A percentile compares a stretch with the other conserved stretches of the same genome.
These are phyloP conservation scores for Lactarius tabidus DNA, from an alignment of 768 basidiomycete genomes.

Conservation along the genomic window DNA sequence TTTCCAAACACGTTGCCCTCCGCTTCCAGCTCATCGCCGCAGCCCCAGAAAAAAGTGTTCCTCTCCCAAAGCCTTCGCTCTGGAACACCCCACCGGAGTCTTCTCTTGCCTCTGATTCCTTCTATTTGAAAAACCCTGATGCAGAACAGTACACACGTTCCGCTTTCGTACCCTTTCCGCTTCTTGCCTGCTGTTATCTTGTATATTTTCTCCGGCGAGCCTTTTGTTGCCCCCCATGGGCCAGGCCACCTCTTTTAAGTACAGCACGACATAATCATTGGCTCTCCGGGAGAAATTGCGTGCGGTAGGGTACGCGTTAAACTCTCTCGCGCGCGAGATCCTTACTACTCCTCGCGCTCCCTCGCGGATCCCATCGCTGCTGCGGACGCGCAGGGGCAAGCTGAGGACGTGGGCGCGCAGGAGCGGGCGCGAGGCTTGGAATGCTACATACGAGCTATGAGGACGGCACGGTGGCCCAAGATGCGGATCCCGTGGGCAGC, in stretches of 20 bases:
- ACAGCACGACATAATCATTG: constrained; percentile 44
- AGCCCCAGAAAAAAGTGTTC: constrained; percentile 25
- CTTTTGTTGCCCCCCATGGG: constrained; percentile 5
- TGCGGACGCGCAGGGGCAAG: constrained; percentile 17
- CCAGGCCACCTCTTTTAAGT: constrained; percentile 59
- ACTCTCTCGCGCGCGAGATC: constrained; percentile 33
- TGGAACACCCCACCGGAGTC: constrained; percentile 6
- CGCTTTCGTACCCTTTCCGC: constrained; percentile 63
- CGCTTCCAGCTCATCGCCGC: constrained; percentile 55
- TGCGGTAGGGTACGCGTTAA: constrained; percentile 28
- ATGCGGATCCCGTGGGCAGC: background rate
- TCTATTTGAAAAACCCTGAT: background rate
- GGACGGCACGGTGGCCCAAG: background rate
- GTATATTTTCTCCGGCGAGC: constrained; percentile 48
- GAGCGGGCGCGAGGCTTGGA: constrained; percentile 25
- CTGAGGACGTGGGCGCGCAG: constrained; percentile 27
- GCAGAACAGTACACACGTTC: constrained; percentile 44
- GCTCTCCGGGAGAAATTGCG: constrained; percentile 52
- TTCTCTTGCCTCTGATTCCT: background rate
- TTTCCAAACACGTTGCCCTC: constrained; percentile 57
- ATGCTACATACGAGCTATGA: constrained; percentile 21
- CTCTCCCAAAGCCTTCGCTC: constrained; percentile 9
- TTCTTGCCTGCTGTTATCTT: constrained; percentile 59
- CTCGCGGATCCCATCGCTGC: constrained; percentile 29
- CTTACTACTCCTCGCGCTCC: constrained; percentile 29